phyloP scores from a whole-genome alignment of 257 asterid species.

The Penstemon davidsonii region DNA sequence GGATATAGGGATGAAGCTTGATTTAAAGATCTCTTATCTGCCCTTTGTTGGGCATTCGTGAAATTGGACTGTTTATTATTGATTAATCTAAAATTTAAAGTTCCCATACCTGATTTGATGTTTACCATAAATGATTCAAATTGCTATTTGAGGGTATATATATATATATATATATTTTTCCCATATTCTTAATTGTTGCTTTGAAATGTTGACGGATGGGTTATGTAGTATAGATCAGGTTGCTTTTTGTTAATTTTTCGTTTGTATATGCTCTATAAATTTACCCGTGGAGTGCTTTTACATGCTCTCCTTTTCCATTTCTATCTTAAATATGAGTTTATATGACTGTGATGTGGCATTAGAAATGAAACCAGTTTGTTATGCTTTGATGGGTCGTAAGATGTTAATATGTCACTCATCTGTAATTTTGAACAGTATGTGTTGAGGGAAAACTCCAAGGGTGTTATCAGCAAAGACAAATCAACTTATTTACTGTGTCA shows the following conservation, averaged over 20 bases:
- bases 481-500: constrained; percentile 45
- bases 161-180: background rate
- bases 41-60: background rate
- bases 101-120: background rate
- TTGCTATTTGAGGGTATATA: background rate
- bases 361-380: background rate
- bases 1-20: background rate
- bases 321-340: background rate
- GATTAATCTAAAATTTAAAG: background rate
- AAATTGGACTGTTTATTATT: background rate
- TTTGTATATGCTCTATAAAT: background rate
- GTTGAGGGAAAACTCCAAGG: constrained; percentile 58
- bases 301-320: constrained; percentile 6
- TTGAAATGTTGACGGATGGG: constrained; percentile 1
- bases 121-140: background rate
- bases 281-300: constrained; percentile 7
- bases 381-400: constrained; percentile 13
- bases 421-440: constrained; percentile 56
- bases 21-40: background rate
- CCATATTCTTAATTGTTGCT: background rate
- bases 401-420: constrained; percentile 15
- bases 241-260: constrained; percentile 4
- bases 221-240: background rate
- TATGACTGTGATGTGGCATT: constrained; percentile 1
- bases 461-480: constrained; percentile 56